Evolutionary conservation across 768 basidiomycete species (phyloP).

Genomic region (Kwoniella bestiolae): DNA sequence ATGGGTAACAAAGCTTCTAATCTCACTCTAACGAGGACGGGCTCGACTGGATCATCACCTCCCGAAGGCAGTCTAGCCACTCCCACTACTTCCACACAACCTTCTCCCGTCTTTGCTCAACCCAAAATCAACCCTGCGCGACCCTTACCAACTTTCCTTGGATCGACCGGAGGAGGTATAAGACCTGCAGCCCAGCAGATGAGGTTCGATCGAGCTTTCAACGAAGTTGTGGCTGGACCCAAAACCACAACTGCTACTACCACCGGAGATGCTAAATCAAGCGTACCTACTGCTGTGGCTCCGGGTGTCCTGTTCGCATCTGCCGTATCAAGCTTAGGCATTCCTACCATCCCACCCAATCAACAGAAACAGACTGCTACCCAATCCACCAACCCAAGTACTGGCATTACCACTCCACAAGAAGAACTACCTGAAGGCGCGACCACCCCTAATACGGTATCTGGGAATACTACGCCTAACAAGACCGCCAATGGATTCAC

Average conservation of each 20-base stretch:
- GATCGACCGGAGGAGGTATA: slow-evolving; percentile 12
- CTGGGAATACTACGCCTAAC: slow-evolving; percentile 11
- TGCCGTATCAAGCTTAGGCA: slow-evolving; percentile 39
- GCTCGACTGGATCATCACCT: slow-evolving; percentile 42
- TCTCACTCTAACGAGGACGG: slow-evolving; percentile 21
- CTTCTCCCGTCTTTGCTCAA: slow-evolving; percentile 46
- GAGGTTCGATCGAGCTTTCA: slow-evolving; percentile 50
- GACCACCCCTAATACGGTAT: not conserved
- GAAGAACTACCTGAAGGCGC: slow-evolving; percentile 15
- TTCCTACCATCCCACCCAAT: slow-evolving; percentile 41
- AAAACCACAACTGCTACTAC: slow-evolving; percentile 12
- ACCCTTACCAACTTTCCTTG: slow-evolving; percentile 39
- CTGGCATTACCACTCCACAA: not conserved
- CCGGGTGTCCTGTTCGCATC: slow-evolving; percentile 49
- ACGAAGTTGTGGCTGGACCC: slow-evolving; percentile 47
- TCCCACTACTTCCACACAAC: slow-evolving; percentile 42
- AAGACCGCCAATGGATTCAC: slow-evolving; percentile 9
- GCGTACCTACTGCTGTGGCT: slow-evolving; percentile 43
- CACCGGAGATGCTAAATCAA: slow-evolving; percentile 11
- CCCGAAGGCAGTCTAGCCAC: slow-evolving; percentile 45
- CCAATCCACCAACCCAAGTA: not conserved
- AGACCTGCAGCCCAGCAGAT: slow-evolving; percentile 31
- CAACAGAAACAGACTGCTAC: slow-evolving; percentile 18
- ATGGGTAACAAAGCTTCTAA: slow-evolving; percentile 18
- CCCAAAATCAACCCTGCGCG: slow-evolving; percentile 39